Conservation (phyloP, 1,284 basidiomycete species). For the Fomitopsis pinicola region DNA sequence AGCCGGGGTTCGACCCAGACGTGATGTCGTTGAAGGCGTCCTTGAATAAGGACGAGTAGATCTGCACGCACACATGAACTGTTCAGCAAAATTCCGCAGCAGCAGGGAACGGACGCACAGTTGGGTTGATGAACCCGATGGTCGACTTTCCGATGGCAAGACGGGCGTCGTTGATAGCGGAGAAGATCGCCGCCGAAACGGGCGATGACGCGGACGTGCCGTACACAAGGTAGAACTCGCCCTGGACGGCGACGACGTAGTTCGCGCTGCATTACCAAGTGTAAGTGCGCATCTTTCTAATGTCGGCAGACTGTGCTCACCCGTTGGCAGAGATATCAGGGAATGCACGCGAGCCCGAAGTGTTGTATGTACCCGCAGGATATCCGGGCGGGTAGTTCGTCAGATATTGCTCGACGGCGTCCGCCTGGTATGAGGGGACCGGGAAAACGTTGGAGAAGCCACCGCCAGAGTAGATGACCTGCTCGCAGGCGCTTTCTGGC, state of each 20-base stretch:
- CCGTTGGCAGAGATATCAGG: constrained; percentile 21
- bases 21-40: constrained; percentile 38
- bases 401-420: constrained; percentile 29
- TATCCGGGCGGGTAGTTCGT: constrained; percentile 28
- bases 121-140: constrained; percentile 56
- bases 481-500: constrained; percentile 42
- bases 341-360: constrained; percentile 24
- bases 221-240: constrained; percentile 37
- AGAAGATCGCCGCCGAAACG: constrained; percentile 37
- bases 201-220: constrained; percentile 29
- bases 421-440: constrained; percentile 34
- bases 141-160: constrained; percentile 34
- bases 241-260: constrained; percentile 14
- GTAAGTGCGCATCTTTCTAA: not conserved
- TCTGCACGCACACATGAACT: constrained; percentile 1
- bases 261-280: constrained; percentile 1
- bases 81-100: not conserved
- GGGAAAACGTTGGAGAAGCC: constrained; percentile 54
- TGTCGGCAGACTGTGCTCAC: not conserved
- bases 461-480: constrained; percentile 42
- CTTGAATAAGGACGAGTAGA: constrained; percentile 24
- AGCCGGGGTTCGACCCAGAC: constrained; percentile 36
- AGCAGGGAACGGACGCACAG: not conserved
- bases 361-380: constrained; percentile 26
- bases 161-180: constrained; percentile 58